phyloP scores from a whole-genome alignment of 495 filamentous ascomycete species.

The Neurospora sp. region DNA sequence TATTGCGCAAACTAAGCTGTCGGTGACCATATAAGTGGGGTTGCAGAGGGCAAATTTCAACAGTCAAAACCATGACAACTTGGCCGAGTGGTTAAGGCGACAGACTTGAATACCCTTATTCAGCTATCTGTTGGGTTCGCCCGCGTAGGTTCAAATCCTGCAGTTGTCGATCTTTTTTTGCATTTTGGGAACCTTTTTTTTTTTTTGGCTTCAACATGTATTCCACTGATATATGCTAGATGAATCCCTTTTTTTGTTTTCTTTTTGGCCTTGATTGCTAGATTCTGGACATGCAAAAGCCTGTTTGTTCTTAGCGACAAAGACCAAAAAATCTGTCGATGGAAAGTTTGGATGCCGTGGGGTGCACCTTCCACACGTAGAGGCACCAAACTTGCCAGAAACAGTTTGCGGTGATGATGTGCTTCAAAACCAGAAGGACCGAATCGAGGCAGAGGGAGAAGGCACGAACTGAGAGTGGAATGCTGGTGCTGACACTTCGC shows the following conservation, averaged over 20 bases:
- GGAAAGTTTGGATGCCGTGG: background rate
- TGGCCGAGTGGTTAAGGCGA: constrained; percentile 24
- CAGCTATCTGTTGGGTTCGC: constrained; percentile 20
- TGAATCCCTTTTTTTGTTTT: background rate
- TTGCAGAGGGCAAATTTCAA: background rate
- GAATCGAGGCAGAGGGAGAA: too few species aligned
- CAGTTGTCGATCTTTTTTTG: constrained; percentile 5
- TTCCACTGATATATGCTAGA: background rate
- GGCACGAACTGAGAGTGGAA: background rate
- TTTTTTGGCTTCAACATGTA: background rate
- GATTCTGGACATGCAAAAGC: background rate
- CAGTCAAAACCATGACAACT: constrained; percentile 5
- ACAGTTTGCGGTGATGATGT: too few species aligned
- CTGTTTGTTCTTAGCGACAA: background rate
- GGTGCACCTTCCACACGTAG: background rate
- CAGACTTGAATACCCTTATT: constrained; percentile 20
- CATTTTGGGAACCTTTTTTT: background rate
- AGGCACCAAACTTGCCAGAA: too few species aligned
- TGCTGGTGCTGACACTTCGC: background rate
- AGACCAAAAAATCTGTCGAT: background rate
- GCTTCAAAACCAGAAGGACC: background rate
- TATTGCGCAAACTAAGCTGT: too few species aligned
- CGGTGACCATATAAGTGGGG: too few species aligned
- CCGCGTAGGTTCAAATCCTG: constrained; percentile 22
- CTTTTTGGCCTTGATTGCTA: background rate